Base-by-base conservation (phyloP, 2,329 filamentous ascomycete genomes). In the Coniochaeta ligniaria region DNA sequence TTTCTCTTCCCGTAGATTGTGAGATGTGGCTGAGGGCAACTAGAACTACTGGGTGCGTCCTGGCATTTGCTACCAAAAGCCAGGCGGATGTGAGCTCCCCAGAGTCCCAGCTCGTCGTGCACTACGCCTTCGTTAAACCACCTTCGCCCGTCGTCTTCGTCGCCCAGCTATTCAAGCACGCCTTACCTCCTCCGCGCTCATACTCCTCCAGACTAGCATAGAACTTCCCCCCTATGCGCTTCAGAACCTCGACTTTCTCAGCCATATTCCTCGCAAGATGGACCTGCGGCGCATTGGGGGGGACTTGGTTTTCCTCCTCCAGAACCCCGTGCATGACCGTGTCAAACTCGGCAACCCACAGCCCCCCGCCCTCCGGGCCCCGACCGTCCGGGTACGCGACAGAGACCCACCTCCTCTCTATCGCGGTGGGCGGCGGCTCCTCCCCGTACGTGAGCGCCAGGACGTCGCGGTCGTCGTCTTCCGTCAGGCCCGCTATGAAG, bases 301-400 rank as follows among this genome's bases (percentile, higher is more conserved):
- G 56, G 36, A 43, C 7, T n/a, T 36, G 35, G n/a, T 58, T 58
- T 1, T 43, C 33, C 56, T 58, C 35, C 56, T 58, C 56, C 33
- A 26, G 56, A 9, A 58, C 35, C 16, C 56, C 31, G 17, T 41
- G 20, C 35, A 58, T 58, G n/a, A 43, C 36, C 17, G 56, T 58
- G 11, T 58, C 56, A 41, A 38, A 58, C 56, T 58, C 56, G 56
- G 56, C 56, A n/a, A 58, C 56, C 56, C 56, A 58, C 33, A 58
- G 56, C 22, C 56, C 56, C 22, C 33, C 33, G 7, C 36, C 41
- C n/a, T 45, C 41, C n/a, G 41, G 41, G 11, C 41, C 41, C 41
- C 41, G 50, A 17, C 50, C 50, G 28, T 33, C 28, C 50, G 24
- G 50, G 24, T 28, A 28, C 24, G 24, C 50, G 24, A 54, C 50